Base-by-base conservation (phyloP, 768 basidiomycete genomes). In the Pisolithus tinctorius region DNA sequence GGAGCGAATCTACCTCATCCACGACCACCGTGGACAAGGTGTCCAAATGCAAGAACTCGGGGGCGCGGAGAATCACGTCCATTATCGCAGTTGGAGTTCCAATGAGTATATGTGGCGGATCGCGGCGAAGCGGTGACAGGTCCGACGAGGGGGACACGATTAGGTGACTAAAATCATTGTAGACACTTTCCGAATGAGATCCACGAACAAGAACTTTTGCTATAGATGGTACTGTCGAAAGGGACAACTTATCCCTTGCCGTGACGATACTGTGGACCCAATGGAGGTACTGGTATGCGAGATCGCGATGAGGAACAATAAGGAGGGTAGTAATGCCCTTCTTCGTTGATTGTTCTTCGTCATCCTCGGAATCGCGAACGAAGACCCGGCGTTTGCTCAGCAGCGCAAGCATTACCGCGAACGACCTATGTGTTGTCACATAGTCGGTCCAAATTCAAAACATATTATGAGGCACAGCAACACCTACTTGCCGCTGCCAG, bases 401-500 rank as follows among this genome's bases (percentile, higher is more conserved):
- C 31, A 87, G 67, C 17, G 83, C 86, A 25, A 89, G 60, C 17
- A 85, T 67, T 26, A 86, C 65, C 0, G 84, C 86, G 60, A 91
- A 86, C 5, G 88, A 86, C 68, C 88, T 91, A 48, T 7, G 25
- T 29, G 37, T 23, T 40, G 45, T 40, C 42, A 20, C 6, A 42
- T 50, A 30, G 26, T 26, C 51, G 14, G 29, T 27, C 45, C 20
- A 27, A 27, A 44, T 23, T 6, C 23, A 60, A 4, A 51, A 50
- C 23, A 41, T 52, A 41, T 45, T 31, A 26, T 31, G 20, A 20
- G 20, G 20, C 20, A 30, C 48, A 13, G 40, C 10, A 7, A 27
- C 38, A 71, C 84, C 53, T 62, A 88, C 88, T 90, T 90, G 70
- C 87, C 88, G 42, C 82, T 80, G 4, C 88, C 88, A n/a, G 88